phyloP scores from a whole-genome alignment of 2,329 filamentous ascomycete species.

The Ascochyta rabiei region DNA sequence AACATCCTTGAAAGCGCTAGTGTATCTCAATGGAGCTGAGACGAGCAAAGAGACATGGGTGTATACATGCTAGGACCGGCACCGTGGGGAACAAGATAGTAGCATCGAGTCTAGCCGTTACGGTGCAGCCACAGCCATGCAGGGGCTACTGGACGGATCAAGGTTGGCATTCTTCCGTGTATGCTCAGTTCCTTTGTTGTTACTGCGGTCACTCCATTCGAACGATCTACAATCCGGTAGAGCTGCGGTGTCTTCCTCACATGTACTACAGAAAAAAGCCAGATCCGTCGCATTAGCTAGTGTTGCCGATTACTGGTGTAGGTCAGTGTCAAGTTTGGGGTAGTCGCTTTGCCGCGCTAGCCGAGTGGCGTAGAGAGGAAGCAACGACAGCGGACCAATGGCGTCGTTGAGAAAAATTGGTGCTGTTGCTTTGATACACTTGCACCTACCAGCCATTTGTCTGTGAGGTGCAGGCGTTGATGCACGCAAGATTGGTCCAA shows the following conservation, averaged over 20 bases:
- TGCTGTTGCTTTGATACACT: neutral
- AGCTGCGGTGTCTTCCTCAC: constrained; percentile 7
- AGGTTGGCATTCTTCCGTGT: constrained; percentile 15
- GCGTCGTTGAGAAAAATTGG: neutral
- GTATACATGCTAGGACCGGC: constrained; percentile 9
- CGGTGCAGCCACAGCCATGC: constrained; percentile 6
- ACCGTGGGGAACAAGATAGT: constrained; percentile 18
- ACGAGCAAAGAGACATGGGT: neutral
- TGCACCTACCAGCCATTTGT: neutral
- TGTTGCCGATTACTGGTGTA: neutral
- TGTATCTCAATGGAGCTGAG: neutral
- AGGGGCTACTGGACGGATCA: constrained; percentile 10
- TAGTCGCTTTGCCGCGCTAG: neutral
- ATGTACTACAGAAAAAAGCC: neutral
- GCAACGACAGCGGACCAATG: constrained; percentile 1
- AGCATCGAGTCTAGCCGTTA: constrained; percentile 8
- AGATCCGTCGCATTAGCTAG: neutral
- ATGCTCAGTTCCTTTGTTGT: constrained; percentile 22
- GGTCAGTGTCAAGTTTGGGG: neutral
- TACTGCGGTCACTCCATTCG: constrained; percentile 23
- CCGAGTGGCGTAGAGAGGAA: neutral
- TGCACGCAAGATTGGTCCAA: neutral
- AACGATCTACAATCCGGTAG: constrained; percentile 11
- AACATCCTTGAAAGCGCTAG: neutral
- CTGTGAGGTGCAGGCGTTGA: neutral